Evolutionary conservation across 2,329 filamentous ascomycete species (phyloP).

Genomic region (Lojkania enalia): DNA sequence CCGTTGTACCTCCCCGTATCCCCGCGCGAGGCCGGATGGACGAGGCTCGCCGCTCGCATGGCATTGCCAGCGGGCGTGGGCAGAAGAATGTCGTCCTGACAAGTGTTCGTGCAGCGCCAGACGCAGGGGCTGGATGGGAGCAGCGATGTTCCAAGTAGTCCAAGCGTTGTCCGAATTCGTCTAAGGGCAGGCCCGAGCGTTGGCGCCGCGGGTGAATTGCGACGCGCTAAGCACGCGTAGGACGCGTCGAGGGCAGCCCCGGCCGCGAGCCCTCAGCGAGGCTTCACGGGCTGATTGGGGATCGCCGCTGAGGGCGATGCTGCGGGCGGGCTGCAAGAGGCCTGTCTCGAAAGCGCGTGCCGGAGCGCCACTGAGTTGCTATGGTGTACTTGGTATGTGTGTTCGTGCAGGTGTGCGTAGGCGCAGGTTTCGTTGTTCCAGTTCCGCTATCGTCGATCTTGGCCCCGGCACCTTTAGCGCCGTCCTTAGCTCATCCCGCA

Average conservation of each 20-base stretch:
- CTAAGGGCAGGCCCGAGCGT: neutral
- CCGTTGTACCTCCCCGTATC: conserved; percentile 3
- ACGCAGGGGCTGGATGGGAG: conserved; percentile 11
- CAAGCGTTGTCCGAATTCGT: no score
- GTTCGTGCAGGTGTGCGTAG: neutral
- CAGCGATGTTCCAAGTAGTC: neutral
- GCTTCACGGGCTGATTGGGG: conserved; percentile 5
- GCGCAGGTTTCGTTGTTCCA: conserved; percentile 1
- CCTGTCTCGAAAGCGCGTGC: neutral
- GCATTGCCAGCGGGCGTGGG: conserved; percentile 1
- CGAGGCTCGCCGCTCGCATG: conserved; percentile 5
- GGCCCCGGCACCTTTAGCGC: neutral
- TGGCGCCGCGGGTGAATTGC: neutral
- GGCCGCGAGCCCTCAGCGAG: neutral
- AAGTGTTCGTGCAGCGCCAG: conserved; percentile 13
- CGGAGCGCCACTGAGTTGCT: neutral
- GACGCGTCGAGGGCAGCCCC: conserved; percentile 1
- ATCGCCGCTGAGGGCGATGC: neutral
- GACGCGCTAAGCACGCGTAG: conserved; percentile 6
- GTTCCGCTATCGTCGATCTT: conserved; percentile 4
- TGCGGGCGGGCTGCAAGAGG: neutral
- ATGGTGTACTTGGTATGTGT: neutral
- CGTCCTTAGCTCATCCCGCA: neutral
- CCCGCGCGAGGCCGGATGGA: neutral
- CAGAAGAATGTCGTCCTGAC: conserved; percentile 8